Base-by-base conservation (phyloP, 2,329 filamentous ascomycete species). In the Curvularia spicifera region DNA sequence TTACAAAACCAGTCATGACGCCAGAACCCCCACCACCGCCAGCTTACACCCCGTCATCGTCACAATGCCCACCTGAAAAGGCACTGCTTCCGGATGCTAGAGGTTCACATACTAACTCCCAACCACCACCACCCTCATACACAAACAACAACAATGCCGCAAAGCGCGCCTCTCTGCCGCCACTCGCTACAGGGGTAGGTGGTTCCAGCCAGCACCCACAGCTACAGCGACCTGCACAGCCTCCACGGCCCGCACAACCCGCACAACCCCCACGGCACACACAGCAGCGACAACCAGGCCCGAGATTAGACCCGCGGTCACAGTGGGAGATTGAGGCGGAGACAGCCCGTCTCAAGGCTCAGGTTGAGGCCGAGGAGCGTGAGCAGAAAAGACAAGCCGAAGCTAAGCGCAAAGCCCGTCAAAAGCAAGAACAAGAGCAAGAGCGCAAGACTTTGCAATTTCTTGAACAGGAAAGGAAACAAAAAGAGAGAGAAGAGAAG, bases 401-500 rank as follows among this genome's bases (percentile, higher is more conserved):
- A 26, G 61, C 67, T 3, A 81, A 60, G 80, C 82, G 84, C 44
- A 80, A 80, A 10, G 85, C 89, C 65, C 82, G 83, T 5, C 82
- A 84, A 60, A 82, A 78, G 61, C 81, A 82, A 10, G 87, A 90
- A 49, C 85, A 86, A 65, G 80, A 82, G 56, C 80, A 85, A 67
- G 80, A 85, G 59, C 61, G 70, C 18, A 72, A 71, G 48, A 76
- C 73, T 2, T 47, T 66, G 6, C 67, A 72, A 12, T 74, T 76
- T 35, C 68, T 76, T 7, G 72, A 75, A 26, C 59, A 73, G 18
- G 74, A 77, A 57, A 70, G 72, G 4, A 84, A 87, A 69, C 84
- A 83, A 68, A 88, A 90, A 83, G 81, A 90, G 4, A 84, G 89
- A 48, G 80, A 83, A 43, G 89, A 93, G 70, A 83, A 82, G 55